Conservation (phyloP, 1,139 yeast species). For the Diutina siamensis region DNA sequence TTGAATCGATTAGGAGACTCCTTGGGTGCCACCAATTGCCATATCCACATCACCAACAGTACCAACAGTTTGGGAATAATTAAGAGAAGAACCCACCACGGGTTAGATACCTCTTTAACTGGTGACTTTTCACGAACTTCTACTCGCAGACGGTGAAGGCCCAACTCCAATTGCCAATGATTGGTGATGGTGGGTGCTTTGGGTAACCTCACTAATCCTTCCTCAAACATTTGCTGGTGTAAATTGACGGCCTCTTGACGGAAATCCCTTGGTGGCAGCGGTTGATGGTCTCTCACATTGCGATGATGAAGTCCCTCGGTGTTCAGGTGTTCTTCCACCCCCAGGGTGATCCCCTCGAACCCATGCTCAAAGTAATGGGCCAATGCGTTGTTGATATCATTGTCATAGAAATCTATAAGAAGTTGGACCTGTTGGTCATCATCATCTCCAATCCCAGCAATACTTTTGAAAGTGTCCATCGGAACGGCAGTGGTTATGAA, state of each 20-base stretch:
- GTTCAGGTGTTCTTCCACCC: background rate
- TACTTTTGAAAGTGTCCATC: constrained; percentile 3
- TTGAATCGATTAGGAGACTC: background rate
- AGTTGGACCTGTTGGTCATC: background rate
- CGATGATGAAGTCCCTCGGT: constrained; percentile 1
- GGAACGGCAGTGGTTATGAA: no score
- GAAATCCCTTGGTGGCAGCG: background rate
- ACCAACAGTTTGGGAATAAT: constrained; percentile 1
- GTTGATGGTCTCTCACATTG: background rate
- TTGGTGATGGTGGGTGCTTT: background rate
- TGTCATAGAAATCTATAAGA: constrained; percentile 3
- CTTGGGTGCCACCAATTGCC: constrained; percentile 1
- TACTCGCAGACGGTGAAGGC: constrained; percentile 1
- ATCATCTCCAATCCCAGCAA: constrained; percentile 1
- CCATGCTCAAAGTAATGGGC: constrained; percentile 6
- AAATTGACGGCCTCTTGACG: background rate
- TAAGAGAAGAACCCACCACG: background rate
- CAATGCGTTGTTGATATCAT: constrained; percentile 2
- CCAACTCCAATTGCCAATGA: constrained; percentile 3
- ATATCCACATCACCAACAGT: constrained; percentile 2
- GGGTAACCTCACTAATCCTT: background rate
- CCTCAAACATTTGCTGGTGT: constrained; percentile 4
- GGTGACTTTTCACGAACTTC: background rate
- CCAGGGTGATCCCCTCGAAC: constrained; percentile 3
- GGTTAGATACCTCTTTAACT: background rate